Conservation (phyloP, 441 rosid genomes). For the Mallotus repandus region DNA sequence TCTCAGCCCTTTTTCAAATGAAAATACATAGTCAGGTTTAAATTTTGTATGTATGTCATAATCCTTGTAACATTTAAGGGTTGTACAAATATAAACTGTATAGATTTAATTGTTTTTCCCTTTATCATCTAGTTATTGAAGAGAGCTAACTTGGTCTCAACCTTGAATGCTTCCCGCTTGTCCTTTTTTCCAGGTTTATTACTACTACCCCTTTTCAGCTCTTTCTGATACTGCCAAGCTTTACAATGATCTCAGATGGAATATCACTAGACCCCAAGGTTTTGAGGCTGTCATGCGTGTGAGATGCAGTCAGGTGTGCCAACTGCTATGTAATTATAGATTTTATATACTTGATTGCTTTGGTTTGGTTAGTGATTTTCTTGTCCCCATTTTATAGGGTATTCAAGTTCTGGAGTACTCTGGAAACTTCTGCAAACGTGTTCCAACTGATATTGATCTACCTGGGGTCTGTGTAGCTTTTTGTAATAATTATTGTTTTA, state of each 20-base stretch:
- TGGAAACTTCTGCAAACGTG: constrained; percentile 89
- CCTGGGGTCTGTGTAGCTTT: constrained; percentile 52
- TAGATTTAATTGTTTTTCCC: background rate
- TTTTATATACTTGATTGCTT: background rate
- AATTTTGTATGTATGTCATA: too few relatives aligned
- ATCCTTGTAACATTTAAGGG: background rate
- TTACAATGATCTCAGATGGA: constrained; percentile 98
- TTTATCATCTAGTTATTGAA: background rate
- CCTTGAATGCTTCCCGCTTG: background rate
- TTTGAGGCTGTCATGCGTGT: constrained; percentile 99
- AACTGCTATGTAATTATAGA: background rate
- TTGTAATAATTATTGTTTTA: background rate
- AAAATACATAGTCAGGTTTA: background rate
- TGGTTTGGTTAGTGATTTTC: constrained; percentile 12
- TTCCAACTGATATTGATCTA: constrained; percentile 73
- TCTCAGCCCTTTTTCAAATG: background rate
- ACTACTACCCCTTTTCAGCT: constrained; percentile 90
- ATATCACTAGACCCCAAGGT: constrained; percentile 96
- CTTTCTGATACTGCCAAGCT: constrained; percentile 94
- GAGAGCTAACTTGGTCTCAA: background rate
- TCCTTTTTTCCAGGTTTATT: constrained; percentile 64
- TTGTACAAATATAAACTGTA: too few relatives aligned
- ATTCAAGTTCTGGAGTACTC: constrained; percentile 90
- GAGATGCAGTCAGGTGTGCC: constrained; percentile 90
- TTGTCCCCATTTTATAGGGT: constrained; percentile 49